Conservation (phyloP, 139 green algal genomes). For the Trebouxia sp. region DNA sequence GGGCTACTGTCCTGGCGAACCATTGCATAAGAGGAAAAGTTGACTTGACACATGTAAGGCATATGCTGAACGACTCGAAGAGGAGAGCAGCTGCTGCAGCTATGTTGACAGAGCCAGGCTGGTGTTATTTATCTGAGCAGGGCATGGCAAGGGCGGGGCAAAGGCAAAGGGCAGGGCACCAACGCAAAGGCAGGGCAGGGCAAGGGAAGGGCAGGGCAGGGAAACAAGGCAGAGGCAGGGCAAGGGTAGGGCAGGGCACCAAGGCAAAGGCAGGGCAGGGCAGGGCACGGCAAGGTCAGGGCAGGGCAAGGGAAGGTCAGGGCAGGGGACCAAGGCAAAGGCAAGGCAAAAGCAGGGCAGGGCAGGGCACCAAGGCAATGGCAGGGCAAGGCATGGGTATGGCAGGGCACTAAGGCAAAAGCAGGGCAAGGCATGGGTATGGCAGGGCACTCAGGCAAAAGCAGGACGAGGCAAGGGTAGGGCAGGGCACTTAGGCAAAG, state of each 20-base stretch:
- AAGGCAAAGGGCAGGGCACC: neutral
- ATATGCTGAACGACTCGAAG: neutral
- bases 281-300: too few species aligned
- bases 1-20: too few species aligned
- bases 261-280: neutral
- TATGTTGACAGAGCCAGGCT: too few species aligned
- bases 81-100: too few species aligned
- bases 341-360: neutral
- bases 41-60: neutral
- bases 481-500: neutral
- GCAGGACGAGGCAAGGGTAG: too few species aligned
- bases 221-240: neutral
- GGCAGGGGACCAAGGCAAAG: neutral
- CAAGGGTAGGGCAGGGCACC: too few species aligned
- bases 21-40: too few species aligned
- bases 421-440: neutral
- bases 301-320: neutral
- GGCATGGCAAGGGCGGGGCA: neutral
- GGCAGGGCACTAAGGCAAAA: too few species aligned
- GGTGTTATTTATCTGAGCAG: neutral
- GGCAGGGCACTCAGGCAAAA: neutral
- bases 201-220: neutral
- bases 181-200: neutral
- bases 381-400: neutral
- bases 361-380: neutral